These are phyloP conservation scores for Wickerhamomyces strasburgensis DNA, from an alignment of 805 yeast genomes.

Conservation along the genomic window DNA sequence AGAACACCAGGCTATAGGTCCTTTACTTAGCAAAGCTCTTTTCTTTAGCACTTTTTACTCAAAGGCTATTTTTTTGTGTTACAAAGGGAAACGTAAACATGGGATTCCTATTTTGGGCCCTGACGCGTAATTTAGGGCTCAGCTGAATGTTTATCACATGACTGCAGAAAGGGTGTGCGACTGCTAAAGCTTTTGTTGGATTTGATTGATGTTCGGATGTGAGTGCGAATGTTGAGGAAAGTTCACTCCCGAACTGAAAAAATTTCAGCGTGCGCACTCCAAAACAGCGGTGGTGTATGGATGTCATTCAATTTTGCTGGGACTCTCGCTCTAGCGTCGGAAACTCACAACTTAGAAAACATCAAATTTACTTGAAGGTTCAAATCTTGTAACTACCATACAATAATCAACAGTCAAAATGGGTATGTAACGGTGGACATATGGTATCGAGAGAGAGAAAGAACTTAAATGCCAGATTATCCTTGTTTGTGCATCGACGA, in stretches of 20 bases:
- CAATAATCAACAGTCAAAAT: slow-evolving; percentile 26
- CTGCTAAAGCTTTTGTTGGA: no score
- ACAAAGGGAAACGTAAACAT: slow-evolving; percentile 14
- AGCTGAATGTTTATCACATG: no score
- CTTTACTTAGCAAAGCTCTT: no score
- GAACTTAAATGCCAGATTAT: neutral
- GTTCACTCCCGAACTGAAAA: neutral
- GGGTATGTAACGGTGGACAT: slow-evolving; percentile 23
- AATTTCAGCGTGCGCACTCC: neutral
- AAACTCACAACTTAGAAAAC: slow-evolving; percentile 15
- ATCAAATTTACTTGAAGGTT: neutral
- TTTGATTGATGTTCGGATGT: no score
- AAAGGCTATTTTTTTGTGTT: slow-evolving; percentile 2
- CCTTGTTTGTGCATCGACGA: neutral
- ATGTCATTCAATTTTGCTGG: slow-evolving; percentile 3
- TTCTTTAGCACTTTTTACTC: neutral
- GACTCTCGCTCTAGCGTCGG: slow-evolving; percentile 15
- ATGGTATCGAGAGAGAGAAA: neutral
- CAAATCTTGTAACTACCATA: slow-evolving; percentile 6
- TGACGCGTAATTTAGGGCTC: no score
- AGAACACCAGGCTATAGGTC: no score
- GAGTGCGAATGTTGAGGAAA: no score
- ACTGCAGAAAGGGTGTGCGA: no score
- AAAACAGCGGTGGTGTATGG: slow-evolving; percentile 6
- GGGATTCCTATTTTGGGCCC: no score